These are phyloP conservation scores for Hyaloscypha bicolor DNA, from an alignment of 495 filamentous ascomycete species.

Conservation along the genomic window DNA sequence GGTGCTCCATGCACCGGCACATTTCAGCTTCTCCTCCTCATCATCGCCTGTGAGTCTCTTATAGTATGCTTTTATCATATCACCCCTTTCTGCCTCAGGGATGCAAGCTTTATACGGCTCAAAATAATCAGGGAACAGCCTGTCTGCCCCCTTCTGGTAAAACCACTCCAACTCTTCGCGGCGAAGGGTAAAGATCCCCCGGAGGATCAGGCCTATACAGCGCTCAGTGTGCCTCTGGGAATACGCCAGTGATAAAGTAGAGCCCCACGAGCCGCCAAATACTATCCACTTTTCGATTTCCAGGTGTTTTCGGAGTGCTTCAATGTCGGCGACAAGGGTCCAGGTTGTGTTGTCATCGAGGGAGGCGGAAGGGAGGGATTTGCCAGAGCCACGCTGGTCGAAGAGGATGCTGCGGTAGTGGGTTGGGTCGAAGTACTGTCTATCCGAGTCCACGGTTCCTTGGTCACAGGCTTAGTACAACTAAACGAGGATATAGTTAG, in stretches of 20 bases:
- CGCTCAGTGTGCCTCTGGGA: constrained; percentile 43
- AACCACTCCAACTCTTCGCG: constrained; percentile 39
- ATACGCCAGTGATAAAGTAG: constrained; percentile 46
- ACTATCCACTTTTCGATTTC: constrained; percentile 48
- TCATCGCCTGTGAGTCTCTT: constrained; percentile 37
- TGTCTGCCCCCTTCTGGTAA: constrained; percentile 30
- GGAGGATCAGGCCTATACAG: constrained; percentile 40
- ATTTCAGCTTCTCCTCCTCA: constrained; percentile 31
- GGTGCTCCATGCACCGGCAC: constrained; percentile 39
- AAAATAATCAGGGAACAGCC: constrained; percentile 45
- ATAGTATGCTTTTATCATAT: constrained; percentile 39
- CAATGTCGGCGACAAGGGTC: constrained; percentile 47
- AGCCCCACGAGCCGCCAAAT: constrained; percentile 53
- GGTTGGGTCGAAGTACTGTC: constrained; percentile 45
- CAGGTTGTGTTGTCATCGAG: constrained; percentile 48
- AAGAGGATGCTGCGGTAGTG: constrained; percentile 48
- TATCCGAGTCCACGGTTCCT: constrained; percentile 34
- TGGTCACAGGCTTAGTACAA: constrained; percentile 12
- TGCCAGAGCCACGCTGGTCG: constrained; percentile 50
- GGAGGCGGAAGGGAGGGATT: constrained; percentile 43
- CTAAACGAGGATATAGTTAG: background rate
- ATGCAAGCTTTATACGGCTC: constrained; percentile 41
- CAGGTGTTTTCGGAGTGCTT: constrained; percentile 43
- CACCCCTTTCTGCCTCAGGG: constrained; percentile 36
- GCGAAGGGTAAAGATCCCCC: constrained; percentile 43